phyloP scores from a whole-genome alignment of 140 eudicot genomes.

The Bidens hawaiensis region DNA sequence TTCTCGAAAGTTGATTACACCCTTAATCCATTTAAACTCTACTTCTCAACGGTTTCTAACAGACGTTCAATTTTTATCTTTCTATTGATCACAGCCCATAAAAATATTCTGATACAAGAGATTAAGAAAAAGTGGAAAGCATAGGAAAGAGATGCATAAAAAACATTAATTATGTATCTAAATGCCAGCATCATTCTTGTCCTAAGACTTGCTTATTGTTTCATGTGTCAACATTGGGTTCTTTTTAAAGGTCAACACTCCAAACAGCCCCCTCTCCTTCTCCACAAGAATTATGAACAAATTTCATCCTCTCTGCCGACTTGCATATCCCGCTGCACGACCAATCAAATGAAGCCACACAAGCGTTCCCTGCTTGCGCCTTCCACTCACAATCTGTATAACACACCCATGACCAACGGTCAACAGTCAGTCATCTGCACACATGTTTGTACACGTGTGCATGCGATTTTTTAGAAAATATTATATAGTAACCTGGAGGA shows the following conservation, averaged over 20 bases:
- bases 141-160: background rate
- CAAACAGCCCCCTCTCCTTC: conserved; percentile 68
- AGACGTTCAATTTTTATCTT: background rate
- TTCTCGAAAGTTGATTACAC: no score
- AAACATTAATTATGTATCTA: background rate
- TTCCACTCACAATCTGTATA: conserved; percentile 67
- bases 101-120: background rate
- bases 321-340: conserved; percentile 80
- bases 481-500: conserved; percentile 52
- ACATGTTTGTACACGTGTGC: background rate
- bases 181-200: background rate
- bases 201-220: conserved; percentile 6
- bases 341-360: conserved; percentile 86
- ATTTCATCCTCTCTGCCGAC: conserved; percentile 64
- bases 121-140: background rate
- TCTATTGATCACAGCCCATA: conserved; percentile 5
- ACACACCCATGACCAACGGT: conserved; percentile 3
- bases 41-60: no score
- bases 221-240: background rate
- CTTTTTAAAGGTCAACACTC: conserved; percentile 39
- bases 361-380: conserved; percentile 44
- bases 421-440: background rate
- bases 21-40: no score
- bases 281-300: conserved; percentile 59
- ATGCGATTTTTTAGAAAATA: background rate